Evolutionary conservation across 2,329 filamentous ascomycete species (phyloP).

Genomic region (Epicoccum sorghinum): DNA sequence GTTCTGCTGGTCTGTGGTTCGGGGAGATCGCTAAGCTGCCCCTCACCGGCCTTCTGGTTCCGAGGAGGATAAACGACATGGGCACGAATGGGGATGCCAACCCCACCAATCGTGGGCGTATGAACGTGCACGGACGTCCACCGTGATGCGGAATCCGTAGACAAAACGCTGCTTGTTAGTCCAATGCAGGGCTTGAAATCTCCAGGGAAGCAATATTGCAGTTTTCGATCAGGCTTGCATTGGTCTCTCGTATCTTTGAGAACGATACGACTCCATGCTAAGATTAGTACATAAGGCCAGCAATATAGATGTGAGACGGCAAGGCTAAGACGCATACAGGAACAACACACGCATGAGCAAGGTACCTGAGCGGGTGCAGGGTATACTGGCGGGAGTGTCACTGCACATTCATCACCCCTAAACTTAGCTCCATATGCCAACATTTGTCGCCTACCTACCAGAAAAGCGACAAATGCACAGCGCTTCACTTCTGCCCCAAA

Average conservation of each 20-base stretch:
- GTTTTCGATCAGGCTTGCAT: too few species aligned
- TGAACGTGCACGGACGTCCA: not conserved
- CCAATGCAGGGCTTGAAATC: too few species aligned
- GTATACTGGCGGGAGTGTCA: not conserved
- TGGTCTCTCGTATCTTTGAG: too few species aligned
- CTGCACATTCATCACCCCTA: not conserved
- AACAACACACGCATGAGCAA: not conserved
- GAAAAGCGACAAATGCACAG: not conserved
- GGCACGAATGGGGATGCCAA: not conserved
- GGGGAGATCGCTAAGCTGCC: too few species aligned
- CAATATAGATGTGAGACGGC: too few species aligned
- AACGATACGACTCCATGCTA: too few species aligned
- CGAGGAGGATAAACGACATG: not conserved
- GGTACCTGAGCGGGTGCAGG: not conserved
- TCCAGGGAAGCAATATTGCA: too few species aligned
- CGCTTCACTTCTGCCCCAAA: not conserved
- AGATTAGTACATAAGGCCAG: too few species aligned
- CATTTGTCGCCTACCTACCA: not conserved
- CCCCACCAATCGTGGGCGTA: not conserved
- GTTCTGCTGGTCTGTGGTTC: too few species aligned
- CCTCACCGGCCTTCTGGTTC: not conserved
- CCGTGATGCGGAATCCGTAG: too few species aligned
- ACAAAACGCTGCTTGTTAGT: too few species aligned
- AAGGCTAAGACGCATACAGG: too few species aligned
- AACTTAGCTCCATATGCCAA: slow-evolving; percentile 27